Evolutionary conservation across 2,329 filamentous ascomycete genomes (phyloP), one percentile per base, ranked within the genome.

Genomic region (Aspergillus sp.): DNA sequence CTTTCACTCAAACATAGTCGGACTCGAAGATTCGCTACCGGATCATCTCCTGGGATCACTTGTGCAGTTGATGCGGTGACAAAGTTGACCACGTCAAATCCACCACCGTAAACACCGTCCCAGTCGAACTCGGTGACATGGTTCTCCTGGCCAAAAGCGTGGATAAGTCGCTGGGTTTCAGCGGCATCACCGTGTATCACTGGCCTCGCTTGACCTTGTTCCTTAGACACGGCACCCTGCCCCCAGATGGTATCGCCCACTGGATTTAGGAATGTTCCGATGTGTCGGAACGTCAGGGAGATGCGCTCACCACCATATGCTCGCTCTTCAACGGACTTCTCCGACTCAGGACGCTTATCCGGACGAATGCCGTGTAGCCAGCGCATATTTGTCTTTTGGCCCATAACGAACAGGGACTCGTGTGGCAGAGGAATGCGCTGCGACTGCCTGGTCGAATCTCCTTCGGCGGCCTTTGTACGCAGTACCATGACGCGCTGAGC

Each of bases 321-420:
- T 37, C 83, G 77, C 64, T 97, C 91, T 5, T 80, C 79, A 0
- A 73, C 56, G 0, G 79, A 76, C 66, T 91, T 90, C 54, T 90
- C 85, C 1, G 74, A 69, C 1, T 74, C 69, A 0, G 79, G 72
- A 22, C 93, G 82, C 64, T 90, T 94, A 68, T 98, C 93, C 39
- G 86, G 82, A 44, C 86, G 84, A 63, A 98, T 96, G n/a, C 84
- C 84, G 70, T 98, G 93, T 9, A 96, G 78, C 88, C 90, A 97
- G 57, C 82, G 79, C 70, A 79, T 82, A 62, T 98, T 98, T 1
- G 90, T 95, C 35, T 74, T 65, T 15, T 89, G 74, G 3, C 90
- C 90, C 67, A 97, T 84, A 42, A 86, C 78, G 61, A 90, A 90
- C 54, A 96, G 81, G 1, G 88, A 95, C 65, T 95, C 94, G 64